Base-by-base conservation (phyloP, 208 protist species). In the Phytomonas francai region DNA sequence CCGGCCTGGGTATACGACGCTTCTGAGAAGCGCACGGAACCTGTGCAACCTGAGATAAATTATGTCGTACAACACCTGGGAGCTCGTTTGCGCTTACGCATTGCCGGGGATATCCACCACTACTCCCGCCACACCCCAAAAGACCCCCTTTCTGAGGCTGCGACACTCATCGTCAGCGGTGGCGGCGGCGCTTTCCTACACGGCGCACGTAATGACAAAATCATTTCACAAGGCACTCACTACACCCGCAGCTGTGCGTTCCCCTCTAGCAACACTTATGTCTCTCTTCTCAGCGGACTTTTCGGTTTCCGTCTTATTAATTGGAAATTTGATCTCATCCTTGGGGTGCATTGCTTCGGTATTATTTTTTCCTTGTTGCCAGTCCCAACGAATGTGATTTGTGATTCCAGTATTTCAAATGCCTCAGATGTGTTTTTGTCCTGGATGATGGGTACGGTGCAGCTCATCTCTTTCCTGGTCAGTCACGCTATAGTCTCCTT, bases 271-370 rank as follows among this genome's bases (percentile, higher is more conserved):
- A 84, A 87, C 76, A 85, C 81, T n/a, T 81, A 83, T 62, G 76
- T 88, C 69, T 72, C 72, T 32, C 82, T 92, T 63, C 78, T 78
- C 9, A 73, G 82, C 16, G 74, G 84, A 19, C 79, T 89, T 54
- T 83, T 77, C 65, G 84, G 85, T 30, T 92, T 94, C 65, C 81
- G 89, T 14, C 60, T 92, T 14, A 74, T 94, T 57, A 92, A 94
- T 69, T 94, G 89, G 85, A 84, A 92, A 77, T 94, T 94, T 39
- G 89, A 92, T 69, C 62, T 94, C 58, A 78, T 94, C 57, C 77
- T 81, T 22, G 88, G 84, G 12, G 67, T 83, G 59, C 68, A 83
- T 54, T 94, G 82, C 77, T 89, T 91, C 45, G 66, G 68, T 0
- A 70, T 94, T 2, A 78, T 94, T 9, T 67, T 82, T 14, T 94